These are phyloP conservation scores for Helotiales sp. DNA, from an alignment of 2,329 filamentous ascomycete genomes.

Conservation along the genomic window DNA sequence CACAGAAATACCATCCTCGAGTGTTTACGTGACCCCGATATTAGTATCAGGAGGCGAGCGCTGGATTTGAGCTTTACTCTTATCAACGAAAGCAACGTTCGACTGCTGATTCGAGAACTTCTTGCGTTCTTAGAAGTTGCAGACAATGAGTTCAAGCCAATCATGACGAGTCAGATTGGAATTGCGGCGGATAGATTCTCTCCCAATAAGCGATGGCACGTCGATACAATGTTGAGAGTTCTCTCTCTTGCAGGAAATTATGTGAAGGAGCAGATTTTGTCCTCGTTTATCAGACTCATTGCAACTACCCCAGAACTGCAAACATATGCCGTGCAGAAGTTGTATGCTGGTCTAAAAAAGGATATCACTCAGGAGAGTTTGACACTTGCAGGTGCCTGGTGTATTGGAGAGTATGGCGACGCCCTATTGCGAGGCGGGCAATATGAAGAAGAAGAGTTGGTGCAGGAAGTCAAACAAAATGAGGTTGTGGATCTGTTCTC, in stretches of 20 bases:
- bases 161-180: constrained; percentile 97
- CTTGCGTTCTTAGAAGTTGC: constrained; percentile 95
- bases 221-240: constrained; percentile 95
- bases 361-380: constrained; percentile 98
- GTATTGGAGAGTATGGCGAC: constrained; percentile 96
- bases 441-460: constrained; percentile 92
- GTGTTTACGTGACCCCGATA: constrained; percentile 94
- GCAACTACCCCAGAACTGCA: constrained; percentile 94
- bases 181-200: constrained; percentile 95
- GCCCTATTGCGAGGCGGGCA: constrained; percentile 85
- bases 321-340: constrained; percentile 94
- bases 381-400: constrained; percentile 93
- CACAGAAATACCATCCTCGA: constrained; percentile 98
- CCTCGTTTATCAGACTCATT: constrained; percentile 93
- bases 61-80: constrained; percentile 97
- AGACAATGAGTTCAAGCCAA: constrained; percentile 97
- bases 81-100: constrained; percentile 95
- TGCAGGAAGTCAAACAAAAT: constrained; percentile 78
- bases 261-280: constrained; percentile 96
- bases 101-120: constrained; percentile 89
- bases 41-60: constrained; percentile 94
- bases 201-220: constrained; percentile 97
- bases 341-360: constrained; percentile 88
- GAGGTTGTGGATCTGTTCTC: constrained; percentile 94
- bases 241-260: constrained; percentile 94